phyloP scores from a whole-genome alignment of 2,329 filamentous ascomycete genomes.

The Dendrostoma leiphaemia region DNA sequence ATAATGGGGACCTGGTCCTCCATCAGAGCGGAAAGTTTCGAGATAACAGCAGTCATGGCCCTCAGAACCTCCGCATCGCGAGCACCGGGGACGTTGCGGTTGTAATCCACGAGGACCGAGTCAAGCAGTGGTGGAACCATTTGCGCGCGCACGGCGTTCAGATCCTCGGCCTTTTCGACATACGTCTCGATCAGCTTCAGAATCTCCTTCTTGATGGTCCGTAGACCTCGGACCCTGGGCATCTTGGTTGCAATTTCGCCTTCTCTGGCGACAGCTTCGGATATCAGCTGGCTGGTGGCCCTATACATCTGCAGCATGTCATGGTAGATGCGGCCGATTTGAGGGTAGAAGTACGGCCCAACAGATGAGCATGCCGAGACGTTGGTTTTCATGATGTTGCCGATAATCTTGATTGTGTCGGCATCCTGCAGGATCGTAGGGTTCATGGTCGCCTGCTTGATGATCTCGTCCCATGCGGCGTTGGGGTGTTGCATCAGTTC shows the following conservation, averaged over 20 bases:
- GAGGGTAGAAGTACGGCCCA: slow-evolving; percentile 95
- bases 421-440: slow-evolving; percentile 84
- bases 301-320: slow-evolving; percentile 99
- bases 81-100: slow-evolving; percentile 92
- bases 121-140: slow-evolving; percentile 96
- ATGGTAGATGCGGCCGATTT: slow-evolving; percentile 95
- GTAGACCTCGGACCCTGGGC: slow-evolving; percentile 89
- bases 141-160: slow-evolving; percentile 87
- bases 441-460: slow-evolving; percentile 79
- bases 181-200: slow-evolving; percentile 98
- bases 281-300: slow-evolving; percentile 93
- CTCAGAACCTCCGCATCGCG: slow-evolving; percentile 95
- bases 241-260: slow-evolving; percentile 95
- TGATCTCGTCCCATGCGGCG: slow-evolving; percentile 92
- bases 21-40: slow-evolving; percentile 93
- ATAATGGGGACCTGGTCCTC: slow-evolving; percentile 96
- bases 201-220: slow-evolving; percentile 99
- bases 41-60: slow-evolving; percentile 96
- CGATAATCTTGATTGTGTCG: slow-evolving; percentile 97
- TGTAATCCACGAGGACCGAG: slow-evolving; percentile 92
- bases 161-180: slow-evolving; percentile 94
- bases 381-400: slow-evolving; percentile 99
- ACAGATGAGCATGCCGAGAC: slow-evolving; percentile 98
- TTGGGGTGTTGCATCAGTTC: slow-evolving; percentile 96
- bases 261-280: slow-evolving; percentile 82